A percentile compares a stretch with the other conserved stretches of the same genome.
phyloP scores from a whole-genome alignment of 2,329 filamentous ascomycete species.

The Alternaria incomplexa region DNA sequence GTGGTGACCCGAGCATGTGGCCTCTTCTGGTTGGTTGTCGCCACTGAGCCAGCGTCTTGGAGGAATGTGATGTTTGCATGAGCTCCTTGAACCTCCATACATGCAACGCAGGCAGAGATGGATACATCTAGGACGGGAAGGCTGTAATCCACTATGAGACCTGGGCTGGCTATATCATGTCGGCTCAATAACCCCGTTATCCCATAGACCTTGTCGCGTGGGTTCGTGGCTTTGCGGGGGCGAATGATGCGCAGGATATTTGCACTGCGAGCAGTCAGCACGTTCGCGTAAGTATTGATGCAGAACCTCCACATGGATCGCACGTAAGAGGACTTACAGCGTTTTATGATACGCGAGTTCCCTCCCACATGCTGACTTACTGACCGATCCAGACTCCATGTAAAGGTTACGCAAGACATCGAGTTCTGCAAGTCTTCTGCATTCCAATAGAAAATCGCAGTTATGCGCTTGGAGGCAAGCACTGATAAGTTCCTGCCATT shows the following conservation, averaged over 20 bases:
- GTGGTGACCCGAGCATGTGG: neutral
- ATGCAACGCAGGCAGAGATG: neutral
- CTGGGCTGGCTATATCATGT: neutral
- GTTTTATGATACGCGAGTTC: neutral
- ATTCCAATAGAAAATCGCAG: neutral
- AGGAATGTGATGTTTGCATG: neutral
- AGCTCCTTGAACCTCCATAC: neutral
- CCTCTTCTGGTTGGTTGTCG: neutral
- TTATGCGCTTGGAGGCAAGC: neutral
- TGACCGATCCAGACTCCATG: neutral
- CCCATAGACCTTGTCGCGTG: neutral
- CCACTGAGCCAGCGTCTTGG: neutral
- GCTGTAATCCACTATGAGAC: neutral
- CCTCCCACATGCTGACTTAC: neutral
- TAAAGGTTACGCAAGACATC: neutral
- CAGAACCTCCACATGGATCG: rapidly evolving
- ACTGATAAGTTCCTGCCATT: neutral
- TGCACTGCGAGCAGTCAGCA: neutral
- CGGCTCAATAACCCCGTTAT: neutral
- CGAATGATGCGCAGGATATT: neutral
- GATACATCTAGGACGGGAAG: neutral
- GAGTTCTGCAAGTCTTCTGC: neutral
- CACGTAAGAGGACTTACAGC: neutral
- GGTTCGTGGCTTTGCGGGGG: neutral
- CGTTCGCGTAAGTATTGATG: neutral